Evolutionary conservation across 129 eudicot genomes (phyloP), one percentile per base, ranked within the genome.

Genomic region (Lactuca sativa): DNA sequence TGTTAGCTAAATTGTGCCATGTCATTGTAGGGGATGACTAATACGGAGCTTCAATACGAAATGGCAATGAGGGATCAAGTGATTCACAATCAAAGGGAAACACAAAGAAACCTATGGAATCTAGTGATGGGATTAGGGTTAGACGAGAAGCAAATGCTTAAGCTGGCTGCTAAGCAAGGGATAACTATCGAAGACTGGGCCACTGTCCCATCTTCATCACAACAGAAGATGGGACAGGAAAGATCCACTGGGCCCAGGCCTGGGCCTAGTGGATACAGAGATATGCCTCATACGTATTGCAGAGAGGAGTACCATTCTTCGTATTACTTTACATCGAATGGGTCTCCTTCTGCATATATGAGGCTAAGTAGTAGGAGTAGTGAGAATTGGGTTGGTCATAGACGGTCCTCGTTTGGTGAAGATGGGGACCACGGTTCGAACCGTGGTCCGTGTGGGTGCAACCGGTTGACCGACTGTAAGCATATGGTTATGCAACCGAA

Each of bases 61-160:
- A 83, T 91, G 76, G 97, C 95, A 67, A 83, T 91, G 90, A 83
- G 97, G 76, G 95, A 91, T 82, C 97, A 91, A 66, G 81, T 88
- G 36, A 91, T 91, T 54, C 73, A 85, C 77, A 88, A 80, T 78
- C 97, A 88, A 68, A 82, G 90, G 70, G 97, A 91, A 83, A 77
- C 88, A 6, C 95, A 85, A 44, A 85, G 83, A 74, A 91, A 88
- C 70, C 77, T 88, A 21, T 91, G 97, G 97, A 85, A 73, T 67
- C 79, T 91, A 63, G 82, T 91, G n/a, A 69, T 81, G 74, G 93
- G 84, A 54, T 80, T 84, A 67, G 95, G 95, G 53, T 82, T 91
- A 61, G 86, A 91, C 13, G 85, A 86, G 53, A 83, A 82, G 67
- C 92, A 83, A 67, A 74, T 91, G 66, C 74, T 74, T 21, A 88